Evolutionary conservation across 139 green algal species (phyloP), one percentile per base, ranked within the genome.

Genomic region (Eudorina sp.): DNA sequence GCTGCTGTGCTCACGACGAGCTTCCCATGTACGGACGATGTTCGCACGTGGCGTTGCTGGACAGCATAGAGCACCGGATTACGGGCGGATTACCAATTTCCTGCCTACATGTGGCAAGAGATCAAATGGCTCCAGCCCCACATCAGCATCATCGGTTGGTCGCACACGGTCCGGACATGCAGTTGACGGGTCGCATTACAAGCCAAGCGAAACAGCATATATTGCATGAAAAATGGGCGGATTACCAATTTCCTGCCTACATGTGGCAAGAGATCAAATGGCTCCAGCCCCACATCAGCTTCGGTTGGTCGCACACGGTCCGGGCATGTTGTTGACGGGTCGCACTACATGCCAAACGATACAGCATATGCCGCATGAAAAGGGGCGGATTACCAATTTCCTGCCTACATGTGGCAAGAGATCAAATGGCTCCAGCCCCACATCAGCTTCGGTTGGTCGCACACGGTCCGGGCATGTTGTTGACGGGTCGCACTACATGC

Each of bases 381-480:
- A 73, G 3, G 64, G 82, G 64, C 60, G 64, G 92, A 87, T 96
- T 96, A 96, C 93, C 93, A 95, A 95, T 95, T 96, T 95, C 91
- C 89, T 93, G 92, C 89, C 69, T 80, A 73, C 72, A 89, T 77
- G 86, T 96, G 93, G 91, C 92, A 94, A 86, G 62, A 94, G 91
- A 95, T 95, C 85, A 96, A 96, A 96, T 96, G 93, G 93, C 93
- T 91, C 92, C 83, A 79, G 91, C 92, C 93, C 93, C 31, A 96
- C 48, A 93, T 58, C n/a, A 53, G 31, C 14, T 53, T n/a, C 70
- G 40, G 51, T 60, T 60, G 51, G 72, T 53, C 72, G 90, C 83
- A 86, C 91, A 58, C 53, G 73, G 23, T 0, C 41, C 31, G 23
- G 3, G 13, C 45, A 40, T 27, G 8, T 41, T 6, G 23, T 84